Percentiles rank a stretch among this genome's conserved stretches.
Evolutionary conservation across 1,284 basidiomycete species (phyloP).

Genomic region (Mixia osmundae): DNA sequence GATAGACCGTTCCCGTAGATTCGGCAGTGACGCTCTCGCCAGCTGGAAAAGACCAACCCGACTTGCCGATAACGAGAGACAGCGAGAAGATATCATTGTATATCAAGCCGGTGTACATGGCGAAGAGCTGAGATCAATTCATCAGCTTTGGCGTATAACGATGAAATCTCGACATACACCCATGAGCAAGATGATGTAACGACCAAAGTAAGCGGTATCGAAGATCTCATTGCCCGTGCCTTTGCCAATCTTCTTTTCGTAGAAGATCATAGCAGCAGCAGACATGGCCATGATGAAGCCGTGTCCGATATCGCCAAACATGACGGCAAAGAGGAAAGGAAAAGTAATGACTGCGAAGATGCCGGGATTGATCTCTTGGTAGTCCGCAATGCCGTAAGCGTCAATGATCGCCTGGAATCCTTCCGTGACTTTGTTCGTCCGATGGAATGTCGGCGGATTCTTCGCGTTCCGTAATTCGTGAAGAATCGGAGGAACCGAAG

Average conservation of each 20-base stretch:
- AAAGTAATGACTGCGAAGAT: conserved; percentile 26
- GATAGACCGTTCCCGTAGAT: conserved; percentile 47
- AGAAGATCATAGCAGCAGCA: conserved; percentile 60
- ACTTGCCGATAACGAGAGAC: conserved; percentile 62
- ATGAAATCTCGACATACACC: conserved; percentile 26
- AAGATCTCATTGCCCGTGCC: conserved; percentile 57
- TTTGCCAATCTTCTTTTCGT: conserved; percentile 57
- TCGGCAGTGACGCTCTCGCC: conserved; percentile 26
- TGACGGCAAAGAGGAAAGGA: conserved; percentile 95
- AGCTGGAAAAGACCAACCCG: conserved; percentile 65
- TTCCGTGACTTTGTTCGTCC: conserved; percentile 90
- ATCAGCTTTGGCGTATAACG: background rate
- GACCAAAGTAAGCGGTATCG: conserved; percentile 61
- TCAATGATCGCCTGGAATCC: conserved; percentile 98
- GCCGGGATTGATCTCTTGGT: conserved; percentile 95
- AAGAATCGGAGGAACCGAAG: conserved; percentile 71
- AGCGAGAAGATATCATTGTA: conserved; percentile 99
- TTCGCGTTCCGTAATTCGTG: conserved; percentile 74
- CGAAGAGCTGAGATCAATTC: background rate
- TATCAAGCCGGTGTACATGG: conserved; percentile 68
- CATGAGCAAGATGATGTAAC: conserved; percentile 94
- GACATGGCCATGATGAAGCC: conserved; percentile 58
- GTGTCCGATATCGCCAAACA: conserved; percentile 99
- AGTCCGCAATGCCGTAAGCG: conserved; percentile 79
- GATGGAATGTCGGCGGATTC: conserved; percentile 83